phyloP scores from a whole-genome alignment of 2,329 filamentous ascomycete genomes.

The Chrysosporium keratinophilum region DNA sequence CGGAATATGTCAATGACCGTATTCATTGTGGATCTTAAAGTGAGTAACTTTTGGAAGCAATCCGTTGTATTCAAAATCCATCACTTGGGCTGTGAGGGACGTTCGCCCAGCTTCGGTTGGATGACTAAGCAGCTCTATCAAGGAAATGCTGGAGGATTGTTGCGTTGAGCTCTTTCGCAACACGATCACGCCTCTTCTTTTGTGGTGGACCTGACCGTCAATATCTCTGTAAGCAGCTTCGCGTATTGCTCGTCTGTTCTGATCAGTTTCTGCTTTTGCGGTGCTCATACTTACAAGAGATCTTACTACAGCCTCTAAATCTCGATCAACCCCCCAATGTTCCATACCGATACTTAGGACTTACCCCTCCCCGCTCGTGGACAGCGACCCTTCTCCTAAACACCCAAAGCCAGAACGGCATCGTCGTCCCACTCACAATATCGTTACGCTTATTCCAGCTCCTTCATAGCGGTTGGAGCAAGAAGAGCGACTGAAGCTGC shows the following conservation, averaged over 20 bases:
- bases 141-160: not conserved
- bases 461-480: not conserved
- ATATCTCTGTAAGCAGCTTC: not conserved
- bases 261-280: not conserved
- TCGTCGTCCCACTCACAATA: not conserved
- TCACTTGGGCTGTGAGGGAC: too few species aligned
- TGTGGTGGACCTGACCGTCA: too few species aligned
- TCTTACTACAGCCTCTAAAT: not conserved
- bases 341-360: not conserved
- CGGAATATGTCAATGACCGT: too few species aligned
- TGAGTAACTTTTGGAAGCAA: too few species aligned
- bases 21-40: too few species aligned
- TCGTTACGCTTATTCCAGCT: not conserved
- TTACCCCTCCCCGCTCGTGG: too few species aligned
- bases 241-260: not conserved
- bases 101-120: not conserved
- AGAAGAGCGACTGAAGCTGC: not conserved
- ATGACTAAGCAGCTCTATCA: conserved; percentile 8
- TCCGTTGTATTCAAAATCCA: too few species aligned
- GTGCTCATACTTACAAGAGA: not conserved
- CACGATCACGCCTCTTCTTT: not conserved
- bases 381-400: not conserved
- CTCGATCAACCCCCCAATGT: not conserved
- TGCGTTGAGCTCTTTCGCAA: conserved; percentile 1
- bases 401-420: not conserved